Evolutionary conservation across 805 yeast species (phyloP).

Genomic region (Tetrapisispora nanseiensis): DNA sequence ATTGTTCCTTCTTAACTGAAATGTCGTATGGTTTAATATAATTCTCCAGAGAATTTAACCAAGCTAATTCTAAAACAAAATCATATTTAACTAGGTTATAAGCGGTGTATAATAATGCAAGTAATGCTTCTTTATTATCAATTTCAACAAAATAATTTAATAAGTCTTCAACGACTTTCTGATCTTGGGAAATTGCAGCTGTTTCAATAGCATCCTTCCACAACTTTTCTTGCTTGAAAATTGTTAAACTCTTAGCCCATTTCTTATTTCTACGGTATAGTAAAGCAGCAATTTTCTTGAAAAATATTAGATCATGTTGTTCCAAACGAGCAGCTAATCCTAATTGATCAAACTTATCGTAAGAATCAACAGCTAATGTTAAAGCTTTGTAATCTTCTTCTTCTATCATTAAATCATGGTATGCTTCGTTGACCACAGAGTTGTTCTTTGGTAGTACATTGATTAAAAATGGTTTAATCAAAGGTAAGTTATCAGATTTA

Average conservation of each 20-base stretch:
- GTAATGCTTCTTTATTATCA: constrained; percentile 91
- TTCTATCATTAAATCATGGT: constrained; percentile 90
- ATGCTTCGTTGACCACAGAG: constrained; percentile 86
- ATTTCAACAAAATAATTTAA: constrained; percentile 90
- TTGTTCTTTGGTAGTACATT: constrained; percentile 86
- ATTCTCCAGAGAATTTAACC: constrained; percentile 80
- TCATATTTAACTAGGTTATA: constrained; percentile 75
- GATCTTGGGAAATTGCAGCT: constrained; percentile 69
- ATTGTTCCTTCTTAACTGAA: constrained; percentile 73
- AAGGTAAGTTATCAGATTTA: constrained; percentile 90
- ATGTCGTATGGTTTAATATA: constrained; percentile 88
- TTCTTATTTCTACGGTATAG: constrained; percentile 90
- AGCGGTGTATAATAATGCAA: constrained; percentile 79
- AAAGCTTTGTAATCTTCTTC: constrained; percentile 92
- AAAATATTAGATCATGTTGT: constrained; percentile 80
- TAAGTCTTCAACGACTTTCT: constrained; percentile 80
- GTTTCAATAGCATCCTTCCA: constrained; percentile 94
- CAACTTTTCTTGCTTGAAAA: constrained; percentile 82
- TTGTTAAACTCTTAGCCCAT: constrained; percentile 79
- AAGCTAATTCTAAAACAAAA: constrained; percentile 76
- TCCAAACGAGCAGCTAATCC: constrained; percentile 90
- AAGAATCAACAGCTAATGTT: constrained; percentile 75
- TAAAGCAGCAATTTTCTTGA: constrained; percentile 93
- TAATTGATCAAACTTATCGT: constrained; percentile 84
- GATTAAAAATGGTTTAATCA: constrained; percentile 89